phyloP scores from a whole-genome alignment of 257 asterid species.

The Salvia splendens region DNA sequence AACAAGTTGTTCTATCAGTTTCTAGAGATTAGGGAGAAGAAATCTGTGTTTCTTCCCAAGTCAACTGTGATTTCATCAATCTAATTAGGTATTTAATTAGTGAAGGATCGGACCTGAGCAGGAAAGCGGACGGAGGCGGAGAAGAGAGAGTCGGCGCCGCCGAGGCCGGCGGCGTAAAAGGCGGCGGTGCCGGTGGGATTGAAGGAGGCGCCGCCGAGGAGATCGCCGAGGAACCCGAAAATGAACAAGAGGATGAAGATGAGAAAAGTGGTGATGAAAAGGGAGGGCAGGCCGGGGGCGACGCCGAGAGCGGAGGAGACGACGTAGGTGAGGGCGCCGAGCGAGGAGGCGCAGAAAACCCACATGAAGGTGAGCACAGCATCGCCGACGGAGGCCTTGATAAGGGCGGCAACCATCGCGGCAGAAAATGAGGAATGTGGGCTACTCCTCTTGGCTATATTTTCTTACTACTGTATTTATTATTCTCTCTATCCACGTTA shows the following conservation, averaged over 20 bases:
- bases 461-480: too few relatives aligned
- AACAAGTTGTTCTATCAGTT: too few relatives aligned
- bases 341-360: constrained; percentile 54
- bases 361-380: constrained; percentile 51
- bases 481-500: too few relatives aligned
- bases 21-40: too few relatives aligned
- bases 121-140: constrained; percentile 82
- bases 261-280: constrained; percentile 56
- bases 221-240: constrained; percentile 67
- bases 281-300: constrained; percentile 44
- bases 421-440: too few relatives aligned
- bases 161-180: constrained; percentile 75
- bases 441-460: too few relatives aligned
- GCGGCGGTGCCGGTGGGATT: constrained; percentile 87
- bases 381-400: constrained; percentile 51
- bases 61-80: background rate
- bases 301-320: constrained; percentile 56
- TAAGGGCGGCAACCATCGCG: constrained; percentile 28
- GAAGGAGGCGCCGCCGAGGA: constrained; percentile 81
- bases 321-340: constrained; percentile 53
- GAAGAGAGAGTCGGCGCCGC: constrained; percentile 47
- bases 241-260: constrained; percentile 54
- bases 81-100: background rate
- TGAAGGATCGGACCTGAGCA: constrained; percentile 72
- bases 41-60: background rate